Evolutionary conservation across 441 rosid genomes (phyloP).

Genomic region (Cnidoscolus chayamansa): DNA sequence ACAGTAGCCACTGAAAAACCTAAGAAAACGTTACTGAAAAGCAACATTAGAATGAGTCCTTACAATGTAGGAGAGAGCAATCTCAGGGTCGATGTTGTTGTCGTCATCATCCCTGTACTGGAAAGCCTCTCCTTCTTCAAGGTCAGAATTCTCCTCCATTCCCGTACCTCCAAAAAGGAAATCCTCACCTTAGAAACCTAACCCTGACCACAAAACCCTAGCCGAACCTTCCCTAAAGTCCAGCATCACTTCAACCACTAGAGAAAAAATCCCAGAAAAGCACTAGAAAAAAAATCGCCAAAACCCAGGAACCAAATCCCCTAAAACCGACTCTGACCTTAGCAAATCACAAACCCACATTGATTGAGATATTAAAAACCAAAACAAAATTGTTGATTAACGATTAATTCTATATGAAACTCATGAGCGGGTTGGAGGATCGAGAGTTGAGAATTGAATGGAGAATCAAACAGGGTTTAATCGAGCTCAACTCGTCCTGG

Average conservation of each 20-base stretch:
- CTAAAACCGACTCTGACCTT: constrained; percentile 10
- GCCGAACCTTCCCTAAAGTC: constrained; percentile 43
- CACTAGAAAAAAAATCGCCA: constrained; percentile 7
- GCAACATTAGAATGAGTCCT: constrained; percentile 26
- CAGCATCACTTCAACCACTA: constrained; percentile 31
- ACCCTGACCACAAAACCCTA: constrained; percentile 29
- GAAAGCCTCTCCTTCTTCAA: constrained; percentile 56
- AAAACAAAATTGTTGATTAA: constrained; percentile 10
- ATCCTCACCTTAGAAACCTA: constrained; percentile 20
- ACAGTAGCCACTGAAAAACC: constrained; percentile 5
- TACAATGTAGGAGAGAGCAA: constrained; percentile 57
- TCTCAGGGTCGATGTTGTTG: constrained; percentile 43
- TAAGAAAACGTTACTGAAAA: constrained; percentile 6
- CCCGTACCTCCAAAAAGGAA: constrained; percentile 5
- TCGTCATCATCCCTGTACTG: constrained; percentile 23
- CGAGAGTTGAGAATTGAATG: constrained; percentile 10
- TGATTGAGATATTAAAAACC: constrained; percentile 1
- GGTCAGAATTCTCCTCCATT: constrained; percentile 42
- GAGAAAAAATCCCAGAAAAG: neutral
- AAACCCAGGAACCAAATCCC: constrained; percentile 18
- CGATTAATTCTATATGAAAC: constrained; percentile 4
- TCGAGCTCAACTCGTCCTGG: constrained; percentile 21
- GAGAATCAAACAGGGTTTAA: constrained; percentile 19
- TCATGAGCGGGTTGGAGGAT: constrained; percentile 24
- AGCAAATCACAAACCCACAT: constrained; percentile 11